A percentile compares a stretch with the other conserved stretches of the same genome.
Conservation (phyloP, 139 green algal genomes). For the Asterochloris erici region DNA sequence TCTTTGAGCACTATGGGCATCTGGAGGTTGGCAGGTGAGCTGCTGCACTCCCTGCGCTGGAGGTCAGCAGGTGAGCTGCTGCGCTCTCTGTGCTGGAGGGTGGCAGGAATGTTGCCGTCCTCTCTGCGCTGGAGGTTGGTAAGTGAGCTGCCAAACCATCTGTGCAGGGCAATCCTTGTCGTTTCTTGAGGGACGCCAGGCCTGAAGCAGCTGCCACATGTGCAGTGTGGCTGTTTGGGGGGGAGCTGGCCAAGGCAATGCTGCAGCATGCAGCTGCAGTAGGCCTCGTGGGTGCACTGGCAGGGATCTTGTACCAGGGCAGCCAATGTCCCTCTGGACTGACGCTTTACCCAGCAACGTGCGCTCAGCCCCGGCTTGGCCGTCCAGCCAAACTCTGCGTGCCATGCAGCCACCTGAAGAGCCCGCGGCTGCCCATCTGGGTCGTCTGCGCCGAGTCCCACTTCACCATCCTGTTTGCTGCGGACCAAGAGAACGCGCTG, state of each 20-base stretch:
- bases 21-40: constrained; percentile 28
- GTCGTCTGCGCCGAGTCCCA: constrained; percentile 39
- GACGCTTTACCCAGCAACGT: too few species aligned
- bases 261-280: not conserved
- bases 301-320: too few species aligned
- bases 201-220: too few species aligned
- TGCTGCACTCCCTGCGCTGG: not conserved
- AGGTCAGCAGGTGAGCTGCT: not conserved
- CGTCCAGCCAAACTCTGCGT: not conserved
- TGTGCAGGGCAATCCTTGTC: too few species aligned
- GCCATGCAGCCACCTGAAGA: constrained; percentile 25
- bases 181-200: too few species aligned
- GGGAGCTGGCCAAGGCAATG: not conserved
- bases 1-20: constrained; percentile 33
- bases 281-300: not conserved
- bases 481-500: not conserved
- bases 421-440: constrained; percentile 27
- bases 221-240: not conserved
- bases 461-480: constrained; percentile 32
- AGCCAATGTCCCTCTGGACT: not conserved
- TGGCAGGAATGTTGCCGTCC: too few species aligned
- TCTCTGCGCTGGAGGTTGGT: too few species aligned
- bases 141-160: too few species aligned
- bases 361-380: too few species aligned
- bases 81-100: not conserved